Conservation (phyloP, 2,329 filamentous ascomycete species). For the Colletotrichum karsti region DNA sequence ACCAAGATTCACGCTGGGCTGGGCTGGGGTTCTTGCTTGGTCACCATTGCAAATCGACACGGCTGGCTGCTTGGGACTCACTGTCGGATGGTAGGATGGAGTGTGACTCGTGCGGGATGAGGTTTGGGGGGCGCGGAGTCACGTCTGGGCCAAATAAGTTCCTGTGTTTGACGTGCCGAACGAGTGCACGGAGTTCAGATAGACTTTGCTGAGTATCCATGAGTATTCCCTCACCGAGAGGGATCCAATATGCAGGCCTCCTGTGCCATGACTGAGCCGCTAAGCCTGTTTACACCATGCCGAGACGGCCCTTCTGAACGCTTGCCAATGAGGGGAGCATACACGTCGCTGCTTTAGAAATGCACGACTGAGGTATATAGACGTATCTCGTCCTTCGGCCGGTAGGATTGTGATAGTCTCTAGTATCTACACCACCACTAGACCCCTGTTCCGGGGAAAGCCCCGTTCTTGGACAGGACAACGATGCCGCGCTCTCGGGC, state of each 20-base stretch:
- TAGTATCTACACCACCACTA: constrained; percentile 40
- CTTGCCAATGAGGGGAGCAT: neutral
- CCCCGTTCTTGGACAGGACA: constrained; percentile 90
- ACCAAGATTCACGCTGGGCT: neutral
- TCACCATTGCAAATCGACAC: neutral
- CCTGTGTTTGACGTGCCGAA: neutral
- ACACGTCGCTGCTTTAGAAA: neutral
- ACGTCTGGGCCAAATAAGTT: neutral
- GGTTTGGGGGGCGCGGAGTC: neutral
- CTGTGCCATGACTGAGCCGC: neutral
- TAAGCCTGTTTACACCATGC: neutral
- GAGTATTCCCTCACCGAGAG: neutral
- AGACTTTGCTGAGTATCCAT: constrained; percentile 5
- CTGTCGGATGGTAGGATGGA: no score
- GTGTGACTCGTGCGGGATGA: no score
- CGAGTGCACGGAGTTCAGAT: neutral
- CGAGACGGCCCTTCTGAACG: neutral
- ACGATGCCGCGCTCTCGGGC: constrained; percentile 89
- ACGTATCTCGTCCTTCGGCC: neutral
- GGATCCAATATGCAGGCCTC: neutral
- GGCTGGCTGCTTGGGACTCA: neutral
- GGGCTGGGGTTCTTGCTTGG: neutral
- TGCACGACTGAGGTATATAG: neutral
- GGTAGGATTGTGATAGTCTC: neutral
- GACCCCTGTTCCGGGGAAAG: constrained; percentile 89